These are phyloP conservation scores for Diaporthe sp. DNA, from an alignment of 2,329 filamentous ascomycete species.

Conservation along the genomic window DNA sequence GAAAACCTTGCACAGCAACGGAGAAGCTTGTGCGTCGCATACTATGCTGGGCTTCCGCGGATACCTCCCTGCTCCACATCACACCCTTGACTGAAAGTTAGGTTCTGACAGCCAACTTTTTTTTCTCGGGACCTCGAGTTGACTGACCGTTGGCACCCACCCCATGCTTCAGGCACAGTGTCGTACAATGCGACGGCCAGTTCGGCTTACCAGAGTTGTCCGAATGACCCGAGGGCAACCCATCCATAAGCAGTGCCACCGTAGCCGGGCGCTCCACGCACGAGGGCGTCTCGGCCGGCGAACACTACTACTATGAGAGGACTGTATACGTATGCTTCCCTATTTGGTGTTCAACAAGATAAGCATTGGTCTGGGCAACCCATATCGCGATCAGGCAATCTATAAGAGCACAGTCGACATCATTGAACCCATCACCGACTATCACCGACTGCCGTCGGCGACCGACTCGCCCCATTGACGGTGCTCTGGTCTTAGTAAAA, in stretches of 20 bases:
- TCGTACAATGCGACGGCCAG: neutral
- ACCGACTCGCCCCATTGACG: neutral
- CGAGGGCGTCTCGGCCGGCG: neutral
- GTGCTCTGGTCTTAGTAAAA: slow-evolving; percentile 8
- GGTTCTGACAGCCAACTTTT: neutral
- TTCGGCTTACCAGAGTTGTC: neutral
- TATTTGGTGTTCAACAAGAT: neutral
- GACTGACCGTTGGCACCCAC: too few species aligned
- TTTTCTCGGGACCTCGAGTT: neutral
- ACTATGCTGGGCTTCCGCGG: neutral
- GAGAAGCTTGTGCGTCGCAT: slow-evolving; percentile 24
- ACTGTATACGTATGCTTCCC: neutral
- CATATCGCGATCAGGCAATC: neutral
- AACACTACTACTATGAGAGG: neutral
- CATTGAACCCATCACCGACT: neutral
- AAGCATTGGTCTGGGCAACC: slow-evolving; percentile 9
- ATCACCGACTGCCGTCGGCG: neutral
- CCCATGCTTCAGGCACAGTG: neutral
- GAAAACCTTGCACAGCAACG: neutral
- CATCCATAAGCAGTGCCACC: neutral
- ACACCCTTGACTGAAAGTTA: too few species aligned
- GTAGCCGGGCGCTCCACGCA: neutral
- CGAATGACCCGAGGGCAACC: neutral
- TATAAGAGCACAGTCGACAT: neutral
- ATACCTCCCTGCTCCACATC: slow-evolving; percentile 18